These are phyloP conservation scores for Ophiostoma tasmaniense DNA, from an alignment of 2,329 filamentous ascomycete species.

Conservation along the genomic window DNA sequence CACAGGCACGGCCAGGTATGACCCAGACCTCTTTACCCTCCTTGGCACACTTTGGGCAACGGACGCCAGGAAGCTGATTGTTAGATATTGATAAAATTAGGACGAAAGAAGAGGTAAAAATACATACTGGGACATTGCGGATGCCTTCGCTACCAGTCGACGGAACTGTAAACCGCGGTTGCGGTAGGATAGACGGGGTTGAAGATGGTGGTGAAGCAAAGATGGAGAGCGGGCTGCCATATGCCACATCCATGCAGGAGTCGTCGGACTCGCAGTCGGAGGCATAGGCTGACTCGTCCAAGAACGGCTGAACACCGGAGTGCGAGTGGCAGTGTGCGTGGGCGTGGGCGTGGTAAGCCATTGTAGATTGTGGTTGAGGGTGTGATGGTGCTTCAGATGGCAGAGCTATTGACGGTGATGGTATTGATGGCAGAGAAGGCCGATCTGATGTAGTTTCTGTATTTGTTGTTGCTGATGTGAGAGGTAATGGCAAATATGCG, in stretches of 20 bases:
- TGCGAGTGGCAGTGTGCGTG: background rate
- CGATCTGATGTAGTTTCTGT: background rate
- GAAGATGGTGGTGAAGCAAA: background rate
- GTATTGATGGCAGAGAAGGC: background rate
- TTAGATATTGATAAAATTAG: background rate
- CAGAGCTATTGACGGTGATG: background rate
- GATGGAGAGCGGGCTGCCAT: background rate
- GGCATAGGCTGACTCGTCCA: conserved; percentile 9
- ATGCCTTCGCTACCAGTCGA: conserved; percentile 15
- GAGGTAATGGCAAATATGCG: background rate
- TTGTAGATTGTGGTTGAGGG: background rate
- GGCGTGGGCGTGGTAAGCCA: conserved; percentile 6
- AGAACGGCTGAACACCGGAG: background rate
- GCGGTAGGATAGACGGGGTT: conserved; percentile 6
- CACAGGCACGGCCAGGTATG: conserved; percentile 23
- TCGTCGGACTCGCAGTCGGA: conserved; percentile 2
- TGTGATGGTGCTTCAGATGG: background rate
- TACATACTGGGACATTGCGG: conserved; percentile 16
- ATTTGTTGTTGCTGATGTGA: background rate
- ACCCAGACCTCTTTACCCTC: conserved; percentile 24
- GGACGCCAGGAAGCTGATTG: conserved; percentile 22
- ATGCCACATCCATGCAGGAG: background rate
- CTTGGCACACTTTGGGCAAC: conserved; percentile 23
- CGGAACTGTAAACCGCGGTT: conserved; percentile 10
- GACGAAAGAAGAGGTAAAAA: background rate